Conservation (phyloP, 345 rosid genomes). For the Gossypium thurberi region DNA sequence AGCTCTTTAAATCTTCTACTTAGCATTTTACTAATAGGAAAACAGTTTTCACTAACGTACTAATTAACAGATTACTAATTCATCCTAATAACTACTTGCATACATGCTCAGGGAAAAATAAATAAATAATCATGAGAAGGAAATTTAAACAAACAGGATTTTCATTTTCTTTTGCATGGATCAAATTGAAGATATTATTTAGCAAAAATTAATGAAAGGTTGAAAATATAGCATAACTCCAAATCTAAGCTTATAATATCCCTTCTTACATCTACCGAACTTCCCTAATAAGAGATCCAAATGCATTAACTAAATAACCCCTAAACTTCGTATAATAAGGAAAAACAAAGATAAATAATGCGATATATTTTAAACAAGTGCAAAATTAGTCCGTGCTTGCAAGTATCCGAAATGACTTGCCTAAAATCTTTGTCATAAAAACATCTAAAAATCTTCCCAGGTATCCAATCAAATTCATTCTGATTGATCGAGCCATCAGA, state of each 20-base stretch:
- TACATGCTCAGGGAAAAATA: neutral
- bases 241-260: neutral
- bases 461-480: slow-evolving; percentile 83
- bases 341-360: neutral
- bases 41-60: neutral
- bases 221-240: neutral
- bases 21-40: neutral
- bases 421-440: slow-evolving; percentile 92
- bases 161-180: neutral
- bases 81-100: slow-evolving; percentile 3
- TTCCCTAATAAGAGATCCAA: neutral
- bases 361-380: neutral
- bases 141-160: neutral
- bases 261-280: neutral
- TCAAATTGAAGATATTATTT: neutral
- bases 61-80: neutral
- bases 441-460: slow-evolving; percentile 91
- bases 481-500: slow-evolving; percentile 40
- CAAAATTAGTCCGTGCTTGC: neutral
- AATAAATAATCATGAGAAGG: neutral
- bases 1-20: neutral
- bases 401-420: slow-evolving; percentile 30
- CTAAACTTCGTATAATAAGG: neutral
- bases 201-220: neutral
- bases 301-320: neutral